Conservation (phyloP, 805 yeast genomes). For the Priceomyces melissophilus region DNA sequence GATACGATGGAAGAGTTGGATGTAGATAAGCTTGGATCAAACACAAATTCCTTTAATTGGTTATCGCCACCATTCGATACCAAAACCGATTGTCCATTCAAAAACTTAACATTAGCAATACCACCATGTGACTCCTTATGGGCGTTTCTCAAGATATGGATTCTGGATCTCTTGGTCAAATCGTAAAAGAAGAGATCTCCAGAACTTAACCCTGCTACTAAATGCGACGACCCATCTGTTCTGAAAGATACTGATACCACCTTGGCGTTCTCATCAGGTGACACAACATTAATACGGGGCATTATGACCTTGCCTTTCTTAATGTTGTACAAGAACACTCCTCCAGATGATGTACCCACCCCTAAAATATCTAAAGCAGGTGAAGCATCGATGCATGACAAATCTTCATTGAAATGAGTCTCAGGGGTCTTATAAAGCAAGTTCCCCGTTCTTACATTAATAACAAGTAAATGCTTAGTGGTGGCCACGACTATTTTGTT, state of each 20-base stretch:
- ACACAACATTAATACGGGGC: conserved; percentile 45
- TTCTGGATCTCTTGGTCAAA: conserved; percentile 63
- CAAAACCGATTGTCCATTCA: conserved; percentile 88
- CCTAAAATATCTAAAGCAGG: conserved; percentile 87
- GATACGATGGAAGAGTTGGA: conserved; percentile 63
- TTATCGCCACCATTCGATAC: conserved; percentile 92
- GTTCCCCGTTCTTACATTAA: conserved; percentile 77
- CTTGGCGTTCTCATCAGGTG: conserved; percentile 35
- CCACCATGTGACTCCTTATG: conserved; percentile 79
- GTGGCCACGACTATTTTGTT: conserved; percentile 89
- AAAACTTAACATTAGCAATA: conserved; percentile 64
- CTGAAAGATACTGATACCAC: conserved; percentile 75
- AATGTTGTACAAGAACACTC: conserved; percentile 61
- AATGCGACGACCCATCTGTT: conserved; percentile 83
- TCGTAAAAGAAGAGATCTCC: conserved; percentile 91
- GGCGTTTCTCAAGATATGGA: conserved; percentile 69
- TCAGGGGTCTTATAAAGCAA: conserved; percentile 52
- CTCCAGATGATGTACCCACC: conserved; percentile 69
- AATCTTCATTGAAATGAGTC: conserved; percentile 44
- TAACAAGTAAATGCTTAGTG: conserved; percentile 53
- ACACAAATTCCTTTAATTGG: conserved; percentile 81
- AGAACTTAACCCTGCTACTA: conserved; percentile 70
- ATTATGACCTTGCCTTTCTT: conserved; percentile 56
- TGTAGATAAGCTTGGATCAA: conserved; percentile 82
- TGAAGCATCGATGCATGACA: conserved; percentile 73